Evolutionary conservation across 306 rosid genomes (phyloP), one percentile per base, ranked within the genome.

Genomic region (Erythrophleum fordii): DNA sequence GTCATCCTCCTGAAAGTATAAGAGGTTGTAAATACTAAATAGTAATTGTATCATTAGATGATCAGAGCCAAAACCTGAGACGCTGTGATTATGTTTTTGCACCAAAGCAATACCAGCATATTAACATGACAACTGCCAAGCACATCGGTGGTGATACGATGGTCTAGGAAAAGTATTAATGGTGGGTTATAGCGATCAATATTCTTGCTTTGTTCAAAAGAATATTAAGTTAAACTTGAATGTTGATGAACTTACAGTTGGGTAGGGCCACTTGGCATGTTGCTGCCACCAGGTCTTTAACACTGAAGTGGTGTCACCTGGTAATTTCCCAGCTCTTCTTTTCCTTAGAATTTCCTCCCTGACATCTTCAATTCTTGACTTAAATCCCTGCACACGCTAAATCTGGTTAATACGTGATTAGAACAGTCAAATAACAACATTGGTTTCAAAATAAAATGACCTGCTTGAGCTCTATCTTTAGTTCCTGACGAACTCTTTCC

Each of bases 261-360:
- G 99, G 76, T 95, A 95, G 26, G 99, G 99, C 99, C 98, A 95
- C 87, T 95, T 95, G 0, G 99, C 92, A 87, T 95, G 99, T 69
- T 93, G 98, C 75, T 90, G 98, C 99, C 99, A 95, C 99, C 99
- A 95, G 76, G 39, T 93, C 85, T 95, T 95, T 65, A 95, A 82
- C 51, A 95, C 98, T 1, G 96, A 84, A 70, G 99, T 95, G 44
- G 99, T 95, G 90, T 95, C 99, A 58, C 99, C 96, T 4, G 99
- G 99, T 45, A 95, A 85, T 81, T 93, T 95, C n/a, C 99, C 99
- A 46, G 99, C 99, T 87, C 99, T 91, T 88, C 99, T 83, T 82
- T 95, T 95, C 81, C 99, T 89, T 11, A 95, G 71, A 79, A 95
- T 95, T 85, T 95, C 99, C 80, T 95, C 99, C 75, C 99, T 88